Evolutionary conservation across 108 stramenopile genomes (phyloP), one percentile per base, ranked within the genome.

Genomic region (Fistulifera pelliculosa): DNA sequence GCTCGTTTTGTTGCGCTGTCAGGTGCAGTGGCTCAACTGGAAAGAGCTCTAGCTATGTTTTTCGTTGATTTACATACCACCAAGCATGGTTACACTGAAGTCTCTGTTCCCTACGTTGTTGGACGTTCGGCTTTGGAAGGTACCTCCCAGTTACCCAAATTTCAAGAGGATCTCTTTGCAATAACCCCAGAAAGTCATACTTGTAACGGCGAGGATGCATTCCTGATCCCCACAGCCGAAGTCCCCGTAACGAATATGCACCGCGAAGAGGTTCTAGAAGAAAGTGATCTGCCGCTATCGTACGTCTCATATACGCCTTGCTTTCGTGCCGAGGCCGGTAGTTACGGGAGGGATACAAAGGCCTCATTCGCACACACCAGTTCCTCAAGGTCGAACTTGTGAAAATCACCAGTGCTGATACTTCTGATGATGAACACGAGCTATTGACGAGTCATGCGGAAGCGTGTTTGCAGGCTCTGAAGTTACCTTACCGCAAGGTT

Each of bases 291-390:
- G 56, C 98, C 98, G 2, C 54, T 94, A 49, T 70, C 68, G 3
- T 85, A 94, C 52, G 94, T 86, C 38, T 92, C 93, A 38, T 73
- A 81, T 49, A 96, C 94, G 15, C 96, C 94, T 24, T 98, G 96
- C 68, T 99, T 98, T 71, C 95, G 98, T 8, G 93, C 95, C 39
- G 98, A 99, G 78, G 98, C 98, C 11, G 98, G 98, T 27, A 82
- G 83, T 53, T 93, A 87, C 49, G 98, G 98, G 0, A 65, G 94
- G 14, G 96, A 97, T 62, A 94, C 95, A 81, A 90, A 27, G 98
- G 98, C 12, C 65, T 99, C 54, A 93, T 98, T 51, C 93, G 98
- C 1, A 91, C 94, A 27, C 98, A 99, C 66, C 98, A 99, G 75
- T 98, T 99, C 52, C 75, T 75, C 47, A 99, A 99, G 85, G 98